These are phyloP conservation scores for bread wheat (Triticum aestivum) DNA, from an alignment of 176 grass and related monocot species.

Conservation along the genomic window DNA sequence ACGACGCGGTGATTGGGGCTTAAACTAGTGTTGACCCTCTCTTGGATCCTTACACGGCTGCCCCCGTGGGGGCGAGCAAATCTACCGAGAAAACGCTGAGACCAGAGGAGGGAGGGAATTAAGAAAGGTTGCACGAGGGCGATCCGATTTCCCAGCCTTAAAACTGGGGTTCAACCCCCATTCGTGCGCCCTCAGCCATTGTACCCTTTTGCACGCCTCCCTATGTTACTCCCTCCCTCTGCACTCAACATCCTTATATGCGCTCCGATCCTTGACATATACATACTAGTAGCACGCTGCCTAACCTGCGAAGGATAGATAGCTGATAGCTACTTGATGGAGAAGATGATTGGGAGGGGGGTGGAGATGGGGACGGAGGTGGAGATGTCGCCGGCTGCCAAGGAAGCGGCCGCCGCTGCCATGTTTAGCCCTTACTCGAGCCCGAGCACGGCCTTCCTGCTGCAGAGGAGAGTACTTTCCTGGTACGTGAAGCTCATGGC, in stretches of 20 bases:
- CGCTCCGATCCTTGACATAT: not conserved
- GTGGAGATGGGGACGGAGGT: slow-evolving; percentile 32
- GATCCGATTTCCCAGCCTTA: slow-evolving; percentile 91
- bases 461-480: slow-evolving; percentile 63
- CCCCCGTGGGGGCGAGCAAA: slow-evolving; percentile 26
- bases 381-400: slow-evolving; percentile 46
- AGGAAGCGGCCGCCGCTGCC: slow-evolving; percentile 27
- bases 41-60: slow-evolving; percentile 48
- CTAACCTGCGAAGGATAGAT: slow-evolving; percentile 13
- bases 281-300: not conserved
- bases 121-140: slow-evolving; percentile 44
- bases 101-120: not conserved
- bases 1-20: not conserved
- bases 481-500: slow-evolving; percentile 45
- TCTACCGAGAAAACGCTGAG: slow-evolving; percentile 18
- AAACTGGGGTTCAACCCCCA: slow-evolving; percentile 97
- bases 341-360: slow-evolving; percentile 19
- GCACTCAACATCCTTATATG: slow-evolving; percentile 33
- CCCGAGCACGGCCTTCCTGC: slow-evolving; percentile 54
- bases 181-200: slow-evolving; percentile 79
- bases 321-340: not conserved
- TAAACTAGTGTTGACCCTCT: slow-evolving; percentile 51
- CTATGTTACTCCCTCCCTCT: slow-evolving; percentile 41
- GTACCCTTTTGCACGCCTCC: slow-evolving; percentile 55
- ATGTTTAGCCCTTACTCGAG: slow-evolving; percentile 56